Conservation (phyloP, 495 filamentous ascomycete species). For the Sordaria brevicollis region DNA sequence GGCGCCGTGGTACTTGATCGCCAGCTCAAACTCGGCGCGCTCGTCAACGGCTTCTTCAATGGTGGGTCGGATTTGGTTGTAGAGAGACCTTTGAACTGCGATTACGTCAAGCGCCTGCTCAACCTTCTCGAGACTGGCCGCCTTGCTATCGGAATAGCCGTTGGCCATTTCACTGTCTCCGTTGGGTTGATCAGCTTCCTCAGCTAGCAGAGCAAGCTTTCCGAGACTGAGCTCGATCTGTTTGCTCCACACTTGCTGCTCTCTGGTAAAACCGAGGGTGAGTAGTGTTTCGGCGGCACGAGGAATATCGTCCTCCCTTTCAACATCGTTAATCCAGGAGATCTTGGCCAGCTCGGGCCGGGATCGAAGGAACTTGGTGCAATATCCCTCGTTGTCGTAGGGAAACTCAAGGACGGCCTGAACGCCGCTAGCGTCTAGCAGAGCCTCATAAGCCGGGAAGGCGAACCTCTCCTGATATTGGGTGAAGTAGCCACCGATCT, state of each 20-base stretch:
- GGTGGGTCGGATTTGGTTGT: slow-evolving; percentile 41
- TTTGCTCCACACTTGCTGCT: slow-evolving; percentile 75
- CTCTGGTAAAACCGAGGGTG: slow-evolving; percentile 50
- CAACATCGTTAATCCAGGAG: slow-evolving; percentile 91
- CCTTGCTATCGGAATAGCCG: slow-evolving; percentile 15
- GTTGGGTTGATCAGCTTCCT: slow-evolving; percentile 24
- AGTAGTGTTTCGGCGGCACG: slow-evolving; percentile 58
- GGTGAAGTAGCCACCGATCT: slow-evolving; percentile 52
- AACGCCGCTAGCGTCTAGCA: slow-evolving; percentile 55
- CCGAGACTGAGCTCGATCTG: slow-evolving; percentile 83
- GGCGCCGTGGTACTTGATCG: slow-evolving; percentile 54
- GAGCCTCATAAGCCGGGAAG: slow-evolving; percentile 64
- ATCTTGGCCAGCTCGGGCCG: slow-evolving; percentile 60
- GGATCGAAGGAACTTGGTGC: slow-evolving; percentile 66
- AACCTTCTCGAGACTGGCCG: slow-evolving; percentile 31
- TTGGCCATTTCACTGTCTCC: slow-evolving; percentile 22
- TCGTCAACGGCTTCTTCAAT: slow-evolving; percentile 63
- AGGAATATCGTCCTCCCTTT: slow-evolving; percentile 58
- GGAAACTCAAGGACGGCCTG: slow-evolving; percentile 58
- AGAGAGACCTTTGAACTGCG: slow-evolving; percentile 64
- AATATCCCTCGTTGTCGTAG: slow-evolving; percentile 47
- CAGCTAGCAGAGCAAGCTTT: slow-evolving; percentile 68
- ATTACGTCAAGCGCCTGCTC: slow-evolving; percentile 56
- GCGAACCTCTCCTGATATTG: slow-evolving; percentile 70
- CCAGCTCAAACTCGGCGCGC: slow-evolving; percentile 62